Evolutionary conservation across 805 yeast genomes (phyloP).

Genomic region (Suhomyces vadensis): DNA sequence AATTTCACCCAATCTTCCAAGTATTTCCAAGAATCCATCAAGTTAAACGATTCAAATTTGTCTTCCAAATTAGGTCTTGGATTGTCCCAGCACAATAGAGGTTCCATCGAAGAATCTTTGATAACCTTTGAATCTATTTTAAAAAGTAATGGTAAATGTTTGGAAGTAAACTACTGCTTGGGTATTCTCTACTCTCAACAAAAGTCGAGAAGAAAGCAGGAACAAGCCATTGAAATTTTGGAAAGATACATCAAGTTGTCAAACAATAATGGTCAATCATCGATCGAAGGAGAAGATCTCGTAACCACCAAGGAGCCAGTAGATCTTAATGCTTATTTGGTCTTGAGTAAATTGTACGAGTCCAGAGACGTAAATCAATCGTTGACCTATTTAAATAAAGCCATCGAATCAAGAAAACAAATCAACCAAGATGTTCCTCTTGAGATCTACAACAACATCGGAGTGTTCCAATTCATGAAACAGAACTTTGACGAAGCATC

Average conservation of each 20-base stretch:
- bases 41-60: slow-evolving; percentile 61
- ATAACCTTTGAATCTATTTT: slow-evolving; percentile 77
- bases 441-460: slow-evolving; percentile 77
- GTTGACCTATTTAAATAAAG: slow-evolving; percentile 58
- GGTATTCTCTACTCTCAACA: slow-evolving; percentile 72
- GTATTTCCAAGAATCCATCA: slow-evolving; percentile 69
- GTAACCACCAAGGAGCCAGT: slow-evolving; percentile 52
- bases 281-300: slow-evolving; percentile 18
- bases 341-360: slow-evolving; percentile 72
- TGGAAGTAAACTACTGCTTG: slow-evolving; percentile 72
- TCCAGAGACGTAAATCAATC: slow-evolving; percentile 65
- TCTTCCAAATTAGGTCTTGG: slow-evolving; percentile 82
- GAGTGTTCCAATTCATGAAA: slow-evolving; percentile 73
- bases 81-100: slow-evolving; percentile 76
- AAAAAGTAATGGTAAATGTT: slow-evolving; percentile 62
- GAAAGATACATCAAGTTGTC: slow-evolving; percentile 71
- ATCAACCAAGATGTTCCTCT: slow-evolving; percentile 49
- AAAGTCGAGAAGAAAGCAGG: slow-evolving; percentile 39
- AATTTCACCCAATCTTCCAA: slow-evolving; percentile 73
- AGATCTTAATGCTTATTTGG: slow-evolving; percentile 62
- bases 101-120: slow-evolving; percentile 77
- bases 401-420: slow-evolving; percentile 51
- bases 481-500: slow-evolving; percentile 61
- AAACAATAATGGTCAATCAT: slow-evolving; percentile 44
- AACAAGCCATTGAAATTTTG: slow-evolving; percentile 59